These are phyloP conservation scores for Oryza nivara DNA, from an alignment of 176 grass and related monocot genomes.

Conservation along the genomic window DNA sequence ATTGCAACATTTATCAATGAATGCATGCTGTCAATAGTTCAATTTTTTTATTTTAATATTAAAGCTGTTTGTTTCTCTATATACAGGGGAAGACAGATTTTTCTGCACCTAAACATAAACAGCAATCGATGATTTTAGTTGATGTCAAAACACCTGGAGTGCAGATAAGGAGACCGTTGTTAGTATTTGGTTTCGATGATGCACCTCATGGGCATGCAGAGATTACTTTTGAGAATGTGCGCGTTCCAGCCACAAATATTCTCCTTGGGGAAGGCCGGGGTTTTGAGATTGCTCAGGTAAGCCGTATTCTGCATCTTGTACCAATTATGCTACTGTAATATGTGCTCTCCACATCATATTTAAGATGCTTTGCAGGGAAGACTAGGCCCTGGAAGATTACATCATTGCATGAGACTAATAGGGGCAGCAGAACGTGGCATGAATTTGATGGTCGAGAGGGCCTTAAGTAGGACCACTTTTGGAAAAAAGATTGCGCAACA, in stretches of 20 bases:
- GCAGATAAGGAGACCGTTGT: constrained; percentile 78
- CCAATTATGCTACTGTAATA: background rate
- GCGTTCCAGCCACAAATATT: constrained; percentile 76
- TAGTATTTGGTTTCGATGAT: constrained; percentile 96
- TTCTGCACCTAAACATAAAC: constrained; percentile 84
- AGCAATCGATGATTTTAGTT: constrained; percentile 95
- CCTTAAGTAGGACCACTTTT: constrained; percentile 73
- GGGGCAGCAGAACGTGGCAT: constrained; percentile 96
- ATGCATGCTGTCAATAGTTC: background rate
- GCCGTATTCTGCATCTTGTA: background rate
- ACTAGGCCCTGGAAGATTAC: constrained; percentile 91
- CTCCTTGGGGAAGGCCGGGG: constrained; percentile 88
- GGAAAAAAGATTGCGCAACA: constrained; percentile 90
- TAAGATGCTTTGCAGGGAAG: constrained; percentile 70
- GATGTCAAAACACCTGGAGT: constrained; percentile 83
- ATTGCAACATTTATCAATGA: constrained; percentile 1
- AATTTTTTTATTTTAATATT: constrained; percentile 9
- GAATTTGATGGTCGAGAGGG: constrained; percentile 82
- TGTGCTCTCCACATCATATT: constrained; percentile 9
- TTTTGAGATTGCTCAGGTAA: constrained; percentile 99
- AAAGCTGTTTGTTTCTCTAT: constrained; percentile 33
- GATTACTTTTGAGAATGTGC: constrained; percentile 89
- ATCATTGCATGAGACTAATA: constrained; percentile 93
- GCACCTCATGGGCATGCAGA: constrained; percentile 95
- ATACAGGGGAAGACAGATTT: constrained; percentile 95